phyloP scores from a whole-genome alignment of 164 flowering plant species.

The Malania oleifera region DNA sequence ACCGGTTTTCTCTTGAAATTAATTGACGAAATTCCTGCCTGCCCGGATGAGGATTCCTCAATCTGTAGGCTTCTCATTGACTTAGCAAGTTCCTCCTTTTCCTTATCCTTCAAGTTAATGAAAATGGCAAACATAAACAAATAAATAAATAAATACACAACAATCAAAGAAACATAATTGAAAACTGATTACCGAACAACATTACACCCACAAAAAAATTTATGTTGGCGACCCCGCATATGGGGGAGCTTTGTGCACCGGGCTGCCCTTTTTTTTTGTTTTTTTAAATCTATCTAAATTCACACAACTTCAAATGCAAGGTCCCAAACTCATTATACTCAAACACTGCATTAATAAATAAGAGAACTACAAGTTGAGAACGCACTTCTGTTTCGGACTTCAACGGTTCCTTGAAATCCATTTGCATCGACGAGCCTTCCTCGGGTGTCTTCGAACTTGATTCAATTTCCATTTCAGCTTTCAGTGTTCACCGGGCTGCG shows the following conservation, averaged over 20 bases:
- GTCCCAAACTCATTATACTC: too few species aligned
- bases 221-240: not conserved
- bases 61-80: conserved; percentile 61
- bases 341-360: too few species aligned
- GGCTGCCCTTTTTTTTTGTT: too few species aligned
- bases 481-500: too few species aligned
- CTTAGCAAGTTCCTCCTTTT: conserved; percentile 40
- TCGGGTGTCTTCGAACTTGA: conserved; percentile 12
- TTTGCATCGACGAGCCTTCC: conserved; percentile 22
- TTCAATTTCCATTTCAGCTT: conserved; percentile 42
- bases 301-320: too few species aligned
- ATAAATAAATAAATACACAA: not conserved
- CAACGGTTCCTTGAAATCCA: conserved; percentile 18
- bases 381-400: conserved; percentile 8
- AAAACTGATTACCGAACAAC: not conserved
- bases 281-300: too few species aligned
- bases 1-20: conserved; percentile 79
- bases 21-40: conserved; percentile 19
- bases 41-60: conserved; percentile 36
- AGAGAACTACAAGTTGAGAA: not conserved
- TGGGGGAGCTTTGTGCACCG: too few species aligned
- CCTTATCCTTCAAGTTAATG: conserved; percentile 32
- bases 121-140: conserved; percentile 1
- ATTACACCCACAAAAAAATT: not conserved
- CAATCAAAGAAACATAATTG: not conserved